These are phyloP conservation scores for Conringia planisiliqua DNA, from an alignment of 345 rosid genomes.

Conservation along the genomic window DNA sequence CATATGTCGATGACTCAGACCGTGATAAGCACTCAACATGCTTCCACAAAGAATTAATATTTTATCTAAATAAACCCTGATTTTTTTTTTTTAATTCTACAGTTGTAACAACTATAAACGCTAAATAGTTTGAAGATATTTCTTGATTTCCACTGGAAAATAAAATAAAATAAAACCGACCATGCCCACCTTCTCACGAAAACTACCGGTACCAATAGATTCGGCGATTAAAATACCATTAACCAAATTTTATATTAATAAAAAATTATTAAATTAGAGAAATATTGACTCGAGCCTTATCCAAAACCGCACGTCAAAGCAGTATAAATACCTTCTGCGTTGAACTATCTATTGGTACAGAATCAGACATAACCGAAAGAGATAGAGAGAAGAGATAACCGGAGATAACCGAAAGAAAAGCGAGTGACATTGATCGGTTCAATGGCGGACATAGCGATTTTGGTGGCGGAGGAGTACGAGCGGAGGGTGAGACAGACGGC, in stretches of 20 bases:
- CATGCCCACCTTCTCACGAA: conserved; percentile 25
- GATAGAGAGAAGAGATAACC: not conserved
- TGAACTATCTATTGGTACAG: not conserved
- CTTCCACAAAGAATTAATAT: not conserved
- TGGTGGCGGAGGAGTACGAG: conserved; percentile 38
- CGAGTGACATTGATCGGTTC: not conserved
- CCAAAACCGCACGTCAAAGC: conserved; percentile 9
- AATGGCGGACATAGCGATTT: conserved; percentile 37
- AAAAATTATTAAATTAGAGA: not conserved
- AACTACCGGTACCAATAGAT: conserved; percentile 20
- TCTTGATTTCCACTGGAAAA: not conserved
- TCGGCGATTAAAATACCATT: conserved; percentile 13
- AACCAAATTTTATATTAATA: not conserved
- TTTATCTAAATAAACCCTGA: not conserved
- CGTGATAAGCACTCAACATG: not conserved
- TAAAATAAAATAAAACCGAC: conserved; percentile 9
- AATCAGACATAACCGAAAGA: conserved; percentile 25
- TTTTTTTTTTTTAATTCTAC: not conserved
- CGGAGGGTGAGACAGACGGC: conserved; percentile 16
- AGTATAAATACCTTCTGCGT: conserved; percentile 13
- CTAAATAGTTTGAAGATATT: not conserved
- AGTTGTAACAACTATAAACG: not conserved
- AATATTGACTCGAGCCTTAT: conserved; percentile 19
- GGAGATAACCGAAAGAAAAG: conserved; percentile 13
- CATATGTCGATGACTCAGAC: not conserved